phyloP scores from a whole-genome alignment of 2,329 filamentous ascomycete species.

The Orbilia quercus region DNA sequence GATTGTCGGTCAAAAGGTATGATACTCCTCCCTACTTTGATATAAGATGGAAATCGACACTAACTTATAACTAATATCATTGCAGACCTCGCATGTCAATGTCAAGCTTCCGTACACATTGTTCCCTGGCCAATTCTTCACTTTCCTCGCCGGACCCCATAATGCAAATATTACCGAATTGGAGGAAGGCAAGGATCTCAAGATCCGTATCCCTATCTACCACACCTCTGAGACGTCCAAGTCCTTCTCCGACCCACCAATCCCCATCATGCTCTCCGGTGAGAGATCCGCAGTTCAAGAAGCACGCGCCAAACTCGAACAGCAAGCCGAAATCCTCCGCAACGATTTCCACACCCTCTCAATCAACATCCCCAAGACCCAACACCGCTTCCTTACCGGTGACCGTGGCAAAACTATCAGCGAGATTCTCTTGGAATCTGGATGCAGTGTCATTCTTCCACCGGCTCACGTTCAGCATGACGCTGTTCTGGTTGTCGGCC shows the following conservation, averaged over 20 bases:
- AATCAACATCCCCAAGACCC: slow-evolving; percentile 76
- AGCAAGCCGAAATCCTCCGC: slow-evolving; percentile 78
- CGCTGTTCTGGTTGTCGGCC: slow-evolving; percentile 85
- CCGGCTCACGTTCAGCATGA: slow-evolving; percentile 81
- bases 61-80: slow-evolving; percentile 9
- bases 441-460: slow-evolving; percentile 86
- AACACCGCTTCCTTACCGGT: slow-evolving; percentile 95
- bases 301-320: slow-evolving; percentile 82
- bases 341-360: slow-evolving; percentile 79
- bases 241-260: slow-evolving; percentile 57
- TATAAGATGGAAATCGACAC: too few relatives aligned
- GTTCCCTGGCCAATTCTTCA: slow-evolving; percentile 89
- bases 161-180: slow-evolving; percentile 75
- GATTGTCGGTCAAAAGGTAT: slow-evolving; percentile 86
- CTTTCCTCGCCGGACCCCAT: slow-evolving; percentile 87
- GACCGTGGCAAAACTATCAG: slow-evolving; percentile 81
- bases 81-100: slow-evolving; percentile 69
- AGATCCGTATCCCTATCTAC: slow-evolving; percentile 77
- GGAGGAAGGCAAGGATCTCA: slow-evolving; percentile 78
- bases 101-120: slow-evolving; percentile 77
- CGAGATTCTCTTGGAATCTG: slow-evolving; percentile 89
- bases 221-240: slow-evolving; percentile 57
- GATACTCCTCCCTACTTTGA: neutral
- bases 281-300: slow-evolving; percentile 85
- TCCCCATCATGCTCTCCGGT: slow-evolving; percentile 80